Percentiles rank a stretch among this genome's conserved stretches.
Conservation (phyloP, 225 moss, liverwort and hornwort genomes). For the Sphagnum tenellum region DNA sequence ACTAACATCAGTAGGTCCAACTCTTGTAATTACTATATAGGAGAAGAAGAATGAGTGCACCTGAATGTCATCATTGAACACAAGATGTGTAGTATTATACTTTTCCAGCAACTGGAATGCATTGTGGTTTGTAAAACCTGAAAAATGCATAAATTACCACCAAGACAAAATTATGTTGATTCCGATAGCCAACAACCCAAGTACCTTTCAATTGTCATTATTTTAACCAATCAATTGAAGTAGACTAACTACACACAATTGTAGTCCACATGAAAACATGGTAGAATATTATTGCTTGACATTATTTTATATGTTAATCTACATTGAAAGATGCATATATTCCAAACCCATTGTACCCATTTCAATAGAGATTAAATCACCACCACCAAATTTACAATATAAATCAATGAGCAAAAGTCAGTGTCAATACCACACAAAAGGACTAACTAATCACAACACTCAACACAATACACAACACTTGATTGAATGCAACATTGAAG, state of each 20-base stretch:
- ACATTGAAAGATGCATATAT: no score
- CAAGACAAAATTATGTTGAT: not conserved
- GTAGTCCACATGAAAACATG: no score
- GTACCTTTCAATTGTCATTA: conserved; percentile 5
- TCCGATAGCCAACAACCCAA: conserved; percentile 7
- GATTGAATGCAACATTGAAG: no score
- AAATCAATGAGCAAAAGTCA: conserved; percentile 10
- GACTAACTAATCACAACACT: not conserved
- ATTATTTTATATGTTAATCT: no score
- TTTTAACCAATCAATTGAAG: conserved; percentile 1
- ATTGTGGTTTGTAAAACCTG: conserved; percentile 86
- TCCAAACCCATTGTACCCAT: no score
- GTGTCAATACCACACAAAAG: conserved; percentile 5
- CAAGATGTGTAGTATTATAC: conserved; percentile 62
- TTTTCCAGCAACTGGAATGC: conserved; percentile 77
- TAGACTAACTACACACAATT: not conserved
- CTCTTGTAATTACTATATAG: not conserved
- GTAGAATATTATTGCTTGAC: no score
- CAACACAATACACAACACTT: no score
- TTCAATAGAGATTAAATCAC: no score
- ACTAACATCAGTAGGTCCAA: no score
- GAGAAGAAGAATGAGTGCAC: conserved; percentile 11
- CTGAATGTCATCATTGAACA: conserved; percentile 96
- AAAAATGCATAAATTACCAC: conserved; percentile 38
- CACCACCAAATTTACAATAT: no score